Conservation (phyloP, 108 stramenopile genomes). For the Nitzschia palea region DNA sequence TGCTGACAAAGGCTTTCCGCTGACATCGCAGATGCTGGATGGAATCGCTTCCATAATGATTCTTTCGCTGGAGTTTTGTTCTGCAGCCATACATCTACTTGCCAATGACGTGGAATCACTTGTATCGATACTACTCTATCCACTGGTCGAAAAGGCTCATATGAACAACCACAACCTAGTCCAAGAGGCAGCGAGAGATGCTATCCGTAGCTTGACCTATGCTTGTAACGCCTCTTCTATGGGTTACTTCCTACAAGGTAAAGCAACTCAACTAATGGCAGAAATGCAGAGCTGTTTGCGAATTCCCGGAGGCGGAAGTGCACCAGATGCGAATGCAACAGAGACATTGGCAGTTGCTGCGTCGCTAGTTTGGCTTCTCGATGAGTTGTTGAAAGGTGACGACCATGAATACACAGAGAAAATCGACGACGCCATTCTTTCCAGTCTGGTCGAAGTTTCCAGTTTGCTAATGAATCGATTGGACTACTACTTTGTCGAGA, state of each 20-base stretch:
- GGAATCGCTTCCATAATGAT: slow-evolving; percentile 1
- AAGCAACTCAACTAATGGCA: slow-evolving; percentile 15
- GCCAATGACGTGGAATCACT: neutral
- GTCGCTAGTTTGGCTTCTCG: slow-evolving; percentile 1
- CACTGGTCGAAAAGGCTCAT: slow-evolving; percentile 14
- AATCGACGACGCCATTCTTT: neutral
- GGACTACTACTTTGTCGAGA: slow-evolving; percentile 13
- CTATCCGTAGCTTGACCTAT: neutral
- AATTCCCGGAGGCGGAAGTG: slow-evolving; percentile 8
- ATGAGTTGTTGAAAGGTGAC: neutral
- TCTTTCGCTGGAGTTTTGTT: slow-evolving; percentile 4
- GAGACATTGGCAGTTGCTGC: slow-evolving; percentile 3
- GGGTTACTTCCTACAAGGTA: slow-evolving; percentile 2
- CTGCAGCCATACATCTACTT: neutral
- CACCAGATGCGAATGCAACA: neutral
- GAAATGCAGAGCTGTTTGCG: slow-evolving; percentile 19
- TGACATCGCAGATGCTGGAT: neutral
- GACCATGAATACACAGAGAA: too few species aligned
- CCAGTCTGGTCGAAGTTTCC: slow-evolving; percentile 8
- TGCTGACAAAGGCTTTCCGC: neutral
- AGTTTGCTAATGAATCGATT: slow-evolving; percentile 10
- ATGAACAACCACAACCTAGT: neutral
- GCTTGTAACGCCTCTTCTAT: neutral
- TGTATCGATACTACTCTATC: slow-evolving; percentile 2
- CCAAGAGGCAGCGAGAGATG: slow-evolving; percentile 1